phyloP scores from a whole-genome alignment of 2,329 filamentous ascomycete species.

The Paraphoma sp. region DNA sequence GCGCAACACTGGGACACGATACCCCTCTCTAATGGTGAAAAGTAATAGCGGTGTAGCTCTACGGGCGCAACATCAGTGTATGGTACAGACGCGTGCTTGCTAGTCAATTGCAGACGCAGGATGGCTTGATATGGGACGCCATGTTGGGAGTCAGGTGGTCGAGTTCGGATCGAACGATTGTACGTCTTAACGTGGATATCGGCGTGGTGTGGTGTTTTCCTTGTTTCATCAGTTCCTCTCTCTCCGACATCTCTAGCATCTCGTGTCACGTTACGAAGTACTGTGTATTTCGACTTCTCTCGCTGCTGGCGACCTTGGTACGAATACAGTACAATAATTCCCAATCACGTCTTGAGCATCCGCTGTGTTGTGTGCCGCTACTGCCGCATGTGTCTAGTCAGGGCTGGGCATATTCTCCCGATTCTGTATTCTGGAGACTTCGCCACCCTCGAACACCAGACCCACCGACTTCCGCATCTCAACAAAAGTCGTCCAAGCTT shows the following conservation, averaged over 20 bases:
- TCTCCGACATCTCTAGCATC: conserved; percentile 37
- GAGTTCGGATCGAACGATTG: conserved; percentile 38
- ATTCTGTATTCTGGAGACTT: conserved; percentile 19
- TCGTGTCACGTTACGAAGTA: conserved; percentile 39
- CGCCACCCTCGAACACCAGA: conserved; percentile 7
- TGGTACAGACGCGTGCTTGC: conserved; percentile 29
- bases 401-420: conserved; percentile 26
- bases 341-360: not conserved
- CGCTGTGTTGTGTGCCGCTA: conserved; percentile 16
- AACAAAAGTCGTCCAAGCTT: no score
- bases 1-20: conserved; percentile 45
- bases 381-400: conserved; percentile 19
- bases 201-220: conserved; percentile 42
- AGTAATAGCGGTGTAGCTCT: conserved; percentile 41
- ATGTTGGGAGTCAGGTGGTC: conserved; percentile 38
- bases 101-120: conserved; percentile 25
- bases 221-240: conserved; percentile 29
- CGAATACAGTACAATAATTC: conserved; percentile 33
- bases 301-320: conserved; percentile 30
- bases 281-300: conserved; percentile 39
- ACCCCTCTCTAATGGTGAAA: conserved; percentile 48
- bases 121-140: conserved; percentile 39
- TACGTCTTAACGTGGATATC: conserved; percentile 45
- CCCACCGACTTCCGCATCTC: not conserved
- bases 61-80: conserved; percentile 25